Evolutionary conservation across 805 yeast species (phyloP).

Genomic region (Lipomyces anomalus): DNA sequence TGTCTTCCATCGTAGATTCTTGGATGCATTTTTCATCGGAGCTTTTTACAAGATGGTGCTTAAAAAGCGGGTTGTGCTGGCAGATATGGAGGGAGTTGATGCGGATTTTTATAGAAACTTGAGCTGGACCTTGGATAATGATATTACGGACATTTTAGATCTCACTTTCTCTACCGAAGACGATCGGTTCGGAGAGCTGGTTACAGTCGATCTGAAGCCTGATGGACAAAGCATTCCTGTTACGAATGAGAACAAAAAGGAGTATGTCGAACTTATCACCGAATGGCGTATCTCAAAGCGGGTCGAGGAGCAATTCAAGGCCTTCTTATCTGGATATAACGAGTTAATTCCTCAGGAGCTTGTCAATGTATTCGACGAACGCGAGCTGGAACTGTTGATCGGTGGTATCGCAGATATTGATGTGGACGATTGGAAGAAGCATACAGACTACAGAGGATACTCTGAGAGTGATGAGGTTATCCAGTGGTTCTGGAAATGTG

Average conservation of each 20-base stretch:
- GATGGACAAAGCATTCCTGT: conserved; percentile 86
- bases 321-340: conserved; percentile 94
- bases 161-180: conserved; percentile 81
- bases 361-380: conserved; percentile 94
- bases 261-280: conserved; percentile 87
- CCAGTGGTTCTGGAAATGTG: conserved; percentile 98
- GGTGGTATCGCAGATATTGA: conserved; percentile 99
- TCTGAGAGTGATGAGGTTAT: conserved; percentile 93
- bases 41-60: conserved; percentile 97
- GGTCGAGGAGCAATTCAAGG: conserved; percentile 92
- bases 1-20: conserved; percentile 94
- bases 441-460: conserved; percentile 97
- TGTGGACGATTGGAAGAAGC: conserved; percentile 98
- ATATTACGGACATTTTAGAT: conserved; percentile 80
- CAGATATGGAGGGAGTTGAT: conserved; percentile 98
- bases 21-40: conserved; percentile 97
- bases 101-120: conserved; percentile 92
- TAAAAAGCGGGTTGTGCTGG: conserved; percentile 86
- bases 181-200: conserved; percentile 91
- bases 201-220: conserved; percentile 82
- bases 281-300: conserved; percentile 94
- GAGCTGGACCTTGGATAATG: conserved; percentile 94
- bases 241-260: conserved; percentile 89
- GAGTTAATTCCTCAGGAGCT: conserved; percentile 96
- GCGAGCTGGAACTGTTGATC: conserved; percentile 91